Base-by-base conservation (phyloP, 345 rosid species). In the Rhizophora apiculata region DNA sequence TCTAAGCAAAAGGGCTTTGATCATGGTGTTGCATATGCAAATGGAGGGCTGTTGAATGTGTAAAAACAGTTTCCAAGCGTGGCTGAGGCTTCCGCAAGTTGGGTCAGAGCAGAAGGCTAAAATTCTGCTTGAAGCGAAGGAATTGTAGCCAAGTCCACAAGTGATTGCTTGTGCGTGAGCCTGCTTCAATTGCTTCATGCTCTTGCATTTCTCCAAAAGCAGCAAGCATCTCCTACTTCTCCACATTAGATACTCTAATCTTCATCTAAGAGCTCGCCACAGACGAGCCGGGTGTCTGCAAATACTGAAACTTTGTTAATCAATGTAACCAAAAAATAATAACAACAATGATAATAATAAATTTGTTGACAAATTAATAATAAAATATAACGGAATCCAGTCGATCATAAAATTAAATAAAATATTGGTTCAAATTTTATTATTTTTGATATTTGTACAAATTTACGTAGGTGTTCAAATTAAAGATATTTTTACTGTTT, bases 1-100 rank as follows among this genome's bases (percentile, higher is more conserved):
- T 63, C 63, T 72, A 68, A 75, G 80, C 63, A 81, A 66, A 36
- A 83, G 65, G 67, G 82, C 77, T 70, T 81, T 82, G 68, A 85
- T 74, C 69, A 83, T 74, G 69, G 89, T 85, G 83, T 83, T 85
- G 79, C 53, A 80, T 64, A 85, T 81, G 69, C 85, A 81, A 61
- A 80, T 70, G 48, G 87, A 76, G 75, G 87, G 89, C 37, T 56
- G 67, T 26, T 77, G 80, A 64, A 85, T 78, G 71, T 37, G 70
- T 54, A 20, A 76, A 68, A 85, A 85, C 76, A 85, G 73, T 53
- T 74, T 74, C 71, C 78, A 76, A 2, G 82, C 81, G 43, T 81
- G 64, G 57, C 22, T 24, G 64, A 82, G 78, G 32, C 76, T 73
- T 37, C 74, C 82, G 22, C 55, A 74, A 37, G 3, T 29, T 20